Evolutionary conservation across 2,329 filamentous ascomycete genomes (phyloP), one percentile per base, ranked within the genome.

Genomic region (Pseudogymnoascus sp.): DNA sequence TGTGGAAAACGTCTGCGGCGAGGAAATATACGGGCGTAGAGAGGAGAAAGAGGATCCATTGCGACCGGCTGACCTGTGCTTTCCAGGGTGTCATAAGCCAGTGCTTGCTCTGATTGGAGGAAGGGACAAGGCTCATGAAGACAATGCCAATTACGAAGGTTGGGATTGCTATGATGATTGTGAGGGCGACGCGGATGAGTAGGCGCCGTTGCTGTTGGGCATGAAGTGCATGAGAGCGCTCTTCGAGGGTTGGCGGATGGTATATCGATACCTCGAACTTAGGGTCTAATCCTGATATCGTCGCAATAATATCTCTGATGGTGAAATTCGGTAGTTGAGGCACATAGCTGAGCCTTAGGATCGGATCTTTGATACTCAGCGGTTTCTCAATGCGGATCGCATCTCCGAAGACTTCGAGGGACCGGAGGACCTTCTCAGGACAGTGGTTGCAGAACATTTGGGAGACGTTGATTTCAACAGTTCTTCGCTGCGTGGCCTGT

Each of bases 21-120:
- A 90, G 90, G 70, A 96, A 87, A 79, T 96, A 96, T 6, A 96
- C 86, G 0, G 91, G 91, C 0, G 91, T 96, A 1, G 91, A 86
- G 71, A 96, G 80, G 63, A 92, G 83, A 70, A 93, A 91, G 0
- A 96, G 80, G 4, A 89, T 84, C 77, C 93, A 89, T 74, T 93
- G 90, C 5, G 88, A 81, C 21, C 91, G 85, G 67, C 84, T 90
- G 62, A 93, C 86, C 0, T 91, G 90, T 2, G 83, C 51, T 4
- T 34, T 57, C 51, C 91, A 87, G 5, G 86, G 84, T 66, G 81
- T 73, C 83, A 91, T 92, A 51, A 96, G 76, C 68, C 84, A 91
- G 66, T 79, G 78, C 64, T 86, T 85, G 11, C 80, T 80, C 0
- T 75, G 68, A 68, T 92, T 82, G 1, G 79, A 75, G 2, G 80